Conservation (phyloP, 352 stramenopile species). For the Phytopythium helicoides region DNA sequence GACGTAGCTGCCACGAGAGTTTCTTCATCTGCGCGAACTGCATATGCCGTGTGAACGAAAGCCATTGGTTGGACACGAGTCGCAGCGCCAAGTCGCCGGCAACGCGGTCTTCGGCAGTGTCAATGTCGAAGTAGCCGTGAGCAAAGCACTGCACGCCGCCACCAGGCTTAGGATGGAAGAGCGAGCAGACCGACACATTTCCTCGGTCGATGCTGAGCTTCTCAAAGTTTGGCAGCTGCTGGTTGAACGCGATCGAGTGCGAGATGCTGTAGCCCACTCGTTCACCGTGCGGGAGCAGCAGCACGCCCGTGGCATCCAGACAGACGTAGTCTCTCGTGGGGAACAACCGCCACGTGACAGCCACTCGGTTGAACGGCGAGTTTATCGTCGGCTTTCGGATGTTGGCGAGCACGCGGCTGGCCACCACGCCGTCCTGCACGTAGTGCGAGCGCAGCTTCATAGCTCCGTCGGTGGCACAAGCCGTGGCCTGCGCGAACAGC, state of each 20-base stretch:
- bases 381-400: conserved; percentile 12
- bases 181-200: conserved; percentile 36
- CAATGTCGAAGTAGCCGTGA: conserved; percentile 24
- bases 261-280: conserved; percentile 37
- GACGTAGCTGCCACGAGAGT: conserved; percentile 31
- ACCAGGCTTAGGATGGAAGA: conserved; percentile 32
- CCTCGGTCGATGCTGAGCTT: conserved; percentile 35
- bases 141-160: conserved; percentile 31
- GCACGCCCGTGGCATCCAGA: conserved; percentile 30
- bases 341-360: conserved; percentile 41
- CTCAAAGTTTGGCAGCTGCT: conserved; percentile 35
- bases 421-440: conserved; percentile 26
- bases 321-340: conserved; percentile 40
- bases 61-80: conserved; percentile 25
- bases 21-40: conserved; percentile 55
- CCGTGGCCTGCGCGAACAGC: conserved; percentile 36
- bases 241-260: conserved; percentile 44
- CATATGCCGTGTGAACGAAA: conserved; percentile 33
- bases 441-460: conserved; percentile 30
- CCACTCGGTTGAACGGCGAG: conserved; percentile 41
- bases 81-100: conserved; percentile 24
- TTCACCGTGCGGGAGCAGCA: conserved; percentile 28
- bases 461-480: conserved; percentile 20
- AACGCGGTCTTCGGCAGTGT: conserved; percentile 17
- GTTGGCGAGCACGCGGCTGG: conserved; percentile 21